A percentile compares a stretch with the other conserved stretches of the same genome.
Conservation (phyloP, 768 basidiomycete genomes). For the Lepiota subincarnata region DNA sequence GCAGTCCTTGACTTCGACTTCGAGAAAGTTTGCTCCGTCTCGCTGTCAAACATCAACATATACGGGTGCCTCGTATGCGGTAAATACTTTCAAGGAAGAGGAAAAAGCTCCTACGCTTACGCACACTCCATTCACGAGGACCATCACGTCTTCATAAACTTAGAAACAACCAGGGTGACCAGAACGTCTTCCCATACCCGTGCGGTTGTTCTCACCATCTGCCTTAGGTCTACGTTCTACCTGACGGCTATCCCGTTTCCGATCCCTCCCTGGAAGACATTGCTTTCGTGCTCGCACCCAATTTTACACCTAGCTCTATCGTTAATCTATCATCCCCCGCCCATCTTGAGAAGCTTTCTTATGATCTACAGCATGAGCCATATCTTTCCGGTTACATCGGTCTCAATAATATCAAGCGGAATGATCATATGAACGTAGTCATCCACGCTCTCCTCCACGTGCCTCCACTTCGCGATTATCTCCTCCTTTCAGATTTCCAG, state of each 20-base stretch:
- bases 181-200: slow-evolving; percentile 13
- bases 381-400: slow-evolving; percentile 95
- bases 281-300: slow-evolving; percentile 81
- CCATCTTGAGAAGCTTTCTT: slow-evolving; percentile 69
- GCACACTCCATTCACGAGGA: slow-evolving; percentile 97
- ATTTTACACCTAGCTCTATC: slow-evolving; percentile 65
- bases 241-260: slow-evolving; percentile 93
- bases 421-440: slow-evolving; percentile 97
- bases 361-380: slow-evolving; percentile 75
- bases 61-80: slow-evolving; percentile 98
- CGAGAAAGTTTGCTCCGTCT: slow-evolving; percentile 97
- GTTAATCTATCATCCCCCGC: slow-evolving; percentile 52
- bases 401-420: slow-evolving; percentile 94
- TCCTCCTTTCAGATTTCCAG: slow-evolving; percentile 70
- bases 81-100: slow-evolving; percentile 98
- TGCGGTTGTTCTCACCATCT: slow-evolving; percentile 14
- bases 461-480: slow-evolving; percentile 81
- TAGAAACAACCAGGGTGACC: slow-evolving; percentile 85
- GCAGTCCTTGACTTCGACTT: slow-evolving; percentile 95
- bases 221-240: slow-evolving; percentile 88
- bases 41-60: slow-evolving; percentile 92
- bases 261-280: slow-evolving; percentile 98
- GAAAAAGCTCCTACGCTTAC: slow-evolving; percentile 91
- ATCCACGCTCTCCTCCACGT: slow-evolving; percentile 93
- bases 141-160: slow-evolving; percentile 97